These are phyloP conservation scores for Veloporphyrellus conicus DNA, from an alignment of 1,284 basidiomycete genomes.

Conservation along the genomic window DNA sequence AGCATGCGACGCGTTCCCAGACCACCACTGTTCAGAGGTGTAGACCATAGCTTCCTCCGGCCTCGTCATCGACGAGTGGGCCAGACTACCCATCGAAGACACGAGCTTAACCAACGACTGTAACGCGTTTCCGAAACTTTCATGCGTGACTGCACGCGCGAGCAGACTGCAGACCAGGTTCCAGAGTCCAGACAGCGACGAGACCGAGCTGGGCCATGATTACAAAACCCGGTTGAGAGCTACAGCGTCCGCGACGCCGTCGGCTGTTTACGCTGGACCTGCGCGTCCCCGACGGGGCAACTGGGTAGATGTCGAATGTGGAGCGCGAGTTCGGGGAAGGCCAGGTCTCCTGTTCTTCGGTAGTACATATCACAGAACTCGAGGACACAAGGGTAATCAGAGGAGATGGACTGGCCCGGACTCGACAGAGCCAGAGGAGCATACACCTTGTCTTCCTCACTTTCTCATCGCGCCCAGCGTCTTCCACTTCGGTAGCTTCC, in stretches of 20 bases:
- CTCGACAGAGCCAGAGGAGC: conserved; percentile 75
- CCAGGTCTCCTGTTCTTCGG: conserved; percentile 33
- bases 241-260: conserved; percentile 29
- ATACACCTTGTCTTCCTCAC: conserved; percentile 45
- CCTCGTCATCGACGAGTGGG: conserved; percentile 60
- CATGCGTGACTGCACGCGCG: conserved; percentile 62
- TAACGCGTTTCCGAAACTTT: conserved; percentile 57
- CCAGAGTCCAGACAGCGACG: conserved; percentile 50
- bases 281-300: too few species aligned
- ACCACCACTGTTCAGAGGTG: conserved; percentile 36
- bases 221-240: conserved; percentile 17
- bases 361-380: conserved; percentile 27
- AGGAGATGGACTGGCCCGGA: conserved; percentile 66
- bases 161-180: conserved; percentile 48
- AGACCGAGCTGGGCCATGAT: conserved; percentile 36
- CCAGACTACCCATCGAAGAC: conserved; percentile 40
- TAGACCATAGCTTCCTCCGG: conserved; percentile 50
- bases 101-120: conserved; percentile 58
- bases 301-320: conserved; percentile 44
- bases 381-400: conserved; percentile 61
- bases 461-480: too few species aligned
- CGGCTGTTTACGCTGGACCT: conserved; percentile 47
- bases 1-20: conserved; percentile 36
- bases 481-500: conserved; percentile 40
- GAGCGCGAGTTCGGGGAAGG: conserved; percentile 44